A percentile compares a stretch with the other conserved stretches of the same genome.
phyloP scores from a whole-genome alignment of 805 yeast genomes.

The Candida nanaspora region DNA sequence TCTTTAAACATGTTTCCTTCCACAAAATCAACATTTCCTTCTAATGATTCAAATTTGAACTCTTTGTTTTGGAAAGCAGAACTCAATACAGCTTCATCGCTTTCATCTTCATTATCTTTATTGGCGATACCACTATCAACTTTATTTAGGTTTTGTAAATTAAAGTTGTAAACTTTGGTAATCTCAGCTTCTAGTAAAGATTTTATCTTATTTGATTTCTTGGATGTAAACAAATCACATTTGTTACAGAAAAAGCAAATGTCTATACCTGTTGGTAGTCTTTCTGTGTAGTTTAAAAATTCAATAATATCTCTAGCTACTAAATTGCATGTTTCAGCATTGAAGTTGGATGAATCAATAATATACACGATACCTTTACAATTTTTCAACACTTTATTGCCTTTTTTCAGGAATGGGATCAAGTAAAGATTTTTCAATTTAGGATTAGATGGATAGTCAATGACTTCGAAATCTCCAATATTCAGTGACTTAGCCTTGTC shows the following conservation, averaged over 20 bases:
- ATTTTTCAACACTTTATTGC: constrained; percentile 25
- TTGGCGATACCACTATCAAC: constrained; percentile 38
- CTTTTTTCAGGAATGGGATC: constrained; percentile 38
- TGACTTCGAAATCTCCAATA: constrained; percentile 37
- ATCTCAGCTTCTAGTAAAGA: constrained; percentile 58
- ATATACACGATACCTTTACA: constrained; percentile 67
- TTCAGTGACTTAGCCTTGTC: constrained; percentile 22
- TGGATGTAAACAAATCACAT: constrained; percentile 75
- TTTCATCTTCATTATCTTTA: constrained; percentile 14
- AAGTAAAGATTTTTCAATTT: constrained; percentile 56
- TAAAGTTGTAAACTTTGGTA: constrained; percentile 43
- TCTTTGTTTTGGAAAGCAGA: constrained; percentile 33
- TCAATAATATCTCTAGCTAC: constrained; percentile 55
- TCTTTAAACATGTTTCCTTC: constrained; percentile 60
- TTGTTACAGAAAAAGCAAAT: constrained; percentile 78
- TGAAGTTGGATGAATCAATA: constrained; percentile 64
- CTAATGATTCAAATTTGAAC: constrained; percentile 63
- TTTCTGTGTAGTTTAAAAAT: constrained; percentile 56
- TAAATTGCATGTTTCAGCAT: constrained; percentile 37
- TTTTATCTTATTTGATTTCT: constrained; percentile 58
- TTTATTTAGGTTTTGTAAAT: constrained; percentile 35
- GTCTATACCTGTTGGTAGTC: constrained; percentile 60
- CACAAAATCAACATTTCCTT: constrained; percentile 62
- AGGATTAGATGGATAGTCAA: constrained; percentile 87
- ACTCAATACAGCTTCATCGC: constrained; percentile 19